A percentile compares a stretch with the other conserved stretches of the same genome.
Evolutionary conservation across 1,139 yeast species (phyloP).

Genomic region (Pichia sp.): DNA sequence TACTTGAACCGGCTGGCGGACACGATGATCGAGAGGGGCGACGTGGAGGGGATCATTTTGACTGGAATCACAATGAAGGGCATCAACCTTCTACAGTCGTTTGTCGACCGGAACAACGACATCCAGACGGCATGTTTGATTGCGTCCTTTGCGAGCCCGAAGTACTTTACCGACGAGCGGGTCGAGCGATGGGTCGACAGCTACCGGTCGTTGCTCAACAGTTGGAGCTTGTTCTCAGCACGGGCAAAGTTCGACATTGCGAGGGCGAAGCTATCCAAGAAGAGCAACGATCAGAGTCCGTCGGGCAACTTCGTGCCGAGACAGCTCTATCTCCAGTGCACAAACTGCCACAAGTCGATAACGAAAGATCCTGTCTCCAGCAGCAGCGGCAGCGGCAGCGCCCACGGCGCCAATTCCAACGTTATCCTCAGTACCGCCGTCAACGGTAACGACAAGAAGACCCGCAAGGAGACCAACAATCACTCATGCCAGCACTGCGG

Average conservation of each 20-base stretch:
- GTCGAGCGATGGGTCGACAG: slow-evolving; percentile 75
- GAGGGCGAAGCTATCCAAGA: slow-evolving; percentile 60
- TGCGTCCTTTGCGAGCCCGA: slow-evolving; percentile 75
- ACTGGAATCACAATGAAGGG: slow-evolving; percentile 82
- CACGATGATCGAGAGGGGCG: slow-evolving; percentile 71
- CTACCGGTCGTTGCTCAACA: slow-evolving; percentile 67
- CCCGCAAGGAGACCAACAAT: slow-evolving; percentile 10
- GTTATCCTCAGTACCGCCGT: too few relatives aligned
- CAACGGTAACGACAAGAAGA: not conserved
- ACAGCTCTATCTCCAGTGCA: slow-evolving; percentile 77
- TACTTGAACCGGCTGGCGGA: slow-evolving; percentile 69
- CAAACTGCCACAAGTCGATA: slow-evolving; percentile 71
- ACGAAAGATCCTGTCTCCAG: slow-evolving; percentile 1
- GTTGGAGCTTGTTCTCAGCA: slow-evolving; percentile 75
- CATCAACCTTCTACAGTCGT: slow-evolving; percentile 75
- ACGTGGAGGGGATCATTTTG: slow-evolving; percentile 80
- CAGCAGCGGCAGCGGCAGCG: too few relatives aligned
- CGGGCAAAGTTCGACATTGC: slow-evolving; percentile 85
- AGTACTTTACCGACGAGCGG: slow-evolving; percentile 68
- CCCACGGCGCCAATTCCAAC: too few relatives aligned
- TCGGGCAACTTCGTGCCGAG: slow-evolving; percentile 51
- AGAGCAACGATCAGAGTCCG: slow-evolving; percentile 45
- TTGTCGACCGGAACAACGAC: slow-evolving; percentile 85
- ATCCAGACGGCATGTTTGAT: slow-evolving; percentile 88
- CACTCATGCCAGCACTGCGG: slow-evolving; percentile 79